Evolutionary conservation across 371 early-diverging fungal genomes (phyloP).

Genomic region (Saksenaea oblongispora): DNA sequence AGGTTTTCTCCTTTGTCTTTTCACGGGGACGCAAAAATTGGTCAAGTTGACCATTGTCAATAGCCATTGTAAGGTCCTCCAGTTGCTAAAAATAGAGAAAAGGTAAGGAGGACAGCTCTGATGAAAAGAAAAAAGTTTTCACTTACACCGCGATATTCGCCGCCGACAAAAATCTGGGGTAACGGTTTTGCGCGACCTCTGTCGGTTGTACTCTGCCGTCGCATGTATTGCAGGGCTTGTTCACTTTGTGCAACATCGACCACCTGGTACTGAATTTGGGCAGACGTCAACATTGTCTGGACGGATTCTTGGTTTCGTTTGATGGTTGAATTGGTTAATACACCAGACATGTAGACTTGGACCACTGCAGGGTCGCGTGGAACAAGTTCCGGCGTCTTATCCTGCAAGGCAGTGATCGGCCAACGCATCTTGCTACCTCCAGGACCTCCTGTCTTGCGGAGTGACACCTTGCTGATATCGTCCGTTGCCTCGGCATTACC

Average conservation of each 20-base stretch:
- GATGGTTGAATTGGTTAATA: constrained; percentile 31
- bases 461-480: constrained; percentile 1
- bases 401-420: constrained; percentile 12
- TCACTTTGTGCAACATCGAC: constrained; percentile 44
- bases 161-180: constrained; percentile 48
- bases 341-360: constrained; percentile 39
- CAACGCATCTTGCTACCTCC: constrained; percentile 19
- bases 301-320: constrained; percentile 37
- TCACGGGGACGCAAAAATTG: constrained; percentile 8
- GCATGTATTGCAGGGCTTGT: constrained; percentile 41
- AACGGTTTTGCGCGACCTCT: constrained; percentile 22
- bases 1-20: not conserved
- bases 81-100: constrained; percentile 14
- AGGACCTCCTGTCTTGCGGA: constrained; percentile 25
- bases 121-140: not conserved
- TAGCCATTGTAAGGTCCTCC: constrained; percentile 12
- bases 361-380: constrained; percentile 29
- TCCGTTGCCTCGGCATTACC: not conserved
- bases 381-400: constrained; percentile 13
- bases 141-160: constrained; percentile 41
- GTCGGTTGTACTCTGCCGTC: constrained; percentile 21
- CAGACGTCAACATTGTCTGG: constrained; percentile 15
- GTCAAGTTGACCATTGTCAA: constrained; percentile 13
- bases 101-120: not conserved
- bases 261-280: constrained; percentile 27